Evolutionary conservation across 345 rosid genomes (phyloP).

Genomic region (Citrus cavaleriei): DNA sequence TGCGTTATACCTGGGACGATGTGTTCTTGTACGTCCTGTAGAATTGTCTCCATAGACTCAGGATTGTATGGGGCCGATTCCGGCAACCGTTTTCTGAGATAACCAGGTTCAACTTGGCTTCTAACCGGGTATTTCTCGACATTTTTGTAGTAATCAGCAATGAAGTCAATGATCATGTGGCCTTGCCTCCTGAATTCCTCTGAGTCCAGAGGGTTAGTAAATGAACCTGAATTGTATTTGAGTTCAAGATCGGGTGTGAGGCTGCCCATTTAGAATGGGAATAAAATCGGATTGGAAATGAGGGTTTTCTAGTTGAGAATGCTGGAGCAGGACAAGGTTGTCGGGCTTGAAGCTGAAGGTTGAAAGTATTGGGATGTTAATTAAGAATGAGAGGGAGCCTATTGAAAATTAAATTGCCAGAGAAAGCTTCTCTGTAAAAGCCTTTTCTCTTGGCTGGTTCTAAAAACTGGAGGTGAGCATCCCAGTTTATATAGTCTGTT

Average conservation of each 20-base stretch:
- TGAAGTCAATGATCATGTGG: conserved; percentile 32
- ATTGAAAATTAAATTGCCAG: too few species aligned
- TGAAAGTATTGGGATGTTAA: too few species aligned
- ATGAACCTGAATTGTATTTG: not conserved
- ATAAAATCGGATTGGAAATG: too few species aligned
- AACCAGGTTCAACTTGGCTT: conserved; percentile 39
- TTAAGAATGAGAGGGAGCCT: too few species aligned
- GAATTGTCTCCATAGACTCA: conserved; percentile 30
- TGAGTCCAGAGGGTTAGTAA: conserved; percentile 21
- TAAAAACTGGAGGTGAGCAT: too few species aligned
- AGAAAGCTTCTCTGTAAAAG: too few species aligned
- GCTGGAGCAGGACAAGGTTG: too few species aligned
- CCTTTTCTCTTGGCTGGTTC: too few species aligned
- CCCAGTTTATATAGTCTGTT: too few species aligned
- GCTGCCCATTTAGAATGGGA: not conserved
- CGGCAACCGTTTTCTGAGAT: conserved; percentile 31
- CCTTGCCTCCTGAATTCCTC: conserved; percentile 42
- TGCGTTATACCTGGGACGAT: conserved; percentile 45
- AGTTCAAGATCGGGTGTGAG: not conserved
- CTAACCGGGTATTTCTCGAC: conserved; percentile 32
- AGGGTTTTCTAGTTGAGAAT: too few species aligned
- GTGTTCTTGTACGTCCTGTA: conserved; percentile 24
- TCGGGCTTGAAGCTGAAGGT: too few species aligned
- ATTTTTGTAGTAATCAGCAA: conserved; percentile 35
- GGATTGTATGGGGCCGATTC: conserved; percentile 25